These are phyloP conservation scores for Leccinum ochraceum DNA, from an alignment of 768 basidiomycete genomes.

Conservation along the genomic window DNA sequence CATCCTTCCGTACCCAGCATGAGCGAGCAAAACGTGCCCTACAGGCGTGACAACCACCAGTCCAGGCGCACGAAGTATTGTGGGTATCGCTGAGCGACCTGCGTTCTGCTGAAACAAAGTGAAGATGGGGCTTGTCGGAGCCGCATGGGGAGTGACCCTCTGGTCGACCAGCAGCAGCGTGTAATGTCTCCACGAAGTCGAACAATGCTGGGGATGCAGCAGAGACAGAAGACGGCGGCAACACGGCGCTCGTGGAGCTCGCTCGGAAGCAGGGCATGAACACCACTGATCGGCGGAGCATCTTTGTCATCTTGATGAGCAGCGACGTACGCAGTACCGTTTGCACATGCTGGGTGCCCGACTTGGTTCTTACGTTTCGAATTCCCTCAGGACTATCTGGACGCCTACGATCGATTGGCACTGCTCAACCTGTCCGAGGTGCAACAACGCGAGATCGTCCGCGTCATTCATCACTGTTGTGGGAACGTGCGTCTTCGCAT, in stretches of 20 bases:
- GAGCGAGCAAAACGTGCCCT: conserved; percentile 82
- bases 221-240: conserved; percentile 31
- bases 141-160: conserved; percentile 92
- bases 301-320: conserved; percentile 95
- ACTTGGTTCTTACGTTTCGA: neutral
- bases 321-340: conserved; percentile 66
- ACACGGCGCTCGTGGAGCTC: conserved; percentile 63
- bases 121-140: conserved; percentile 99
- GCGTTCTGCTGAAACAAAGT: conserved; percentile 77
- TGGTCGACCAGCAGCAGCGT: conserved; percentile 67
- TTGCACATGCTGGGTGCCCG: neutral
- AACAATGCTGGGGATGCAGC: conserved; percentile 31
- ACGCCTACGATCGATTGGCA: conserved; percentile 88
- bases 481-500: conserved; percentile 63
- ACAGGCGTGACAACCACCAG: conserved; percentile 86
- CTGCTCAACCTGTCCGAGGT: conserved; percentile 83
- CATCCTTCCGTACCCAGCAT: conserved; percentile 48
- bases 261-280: conserved; percentile 98
- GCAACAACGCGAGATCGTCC: conserved; percentile 94
- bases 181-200: conserved; percentile 18
- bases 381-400: conserved; percentile 82
- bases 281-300: conserved; percentile 87
- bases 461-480: conserved; percentile 90
- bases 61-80: conserved; percentile 81
- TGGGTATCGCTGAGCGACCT: conserved; percentile 87